These are phyloP conservation scores for Linderina pennispora DNA, from an alignment of 192 early-diverging fungal genomes.

Conservation along the genomic window DNA sequence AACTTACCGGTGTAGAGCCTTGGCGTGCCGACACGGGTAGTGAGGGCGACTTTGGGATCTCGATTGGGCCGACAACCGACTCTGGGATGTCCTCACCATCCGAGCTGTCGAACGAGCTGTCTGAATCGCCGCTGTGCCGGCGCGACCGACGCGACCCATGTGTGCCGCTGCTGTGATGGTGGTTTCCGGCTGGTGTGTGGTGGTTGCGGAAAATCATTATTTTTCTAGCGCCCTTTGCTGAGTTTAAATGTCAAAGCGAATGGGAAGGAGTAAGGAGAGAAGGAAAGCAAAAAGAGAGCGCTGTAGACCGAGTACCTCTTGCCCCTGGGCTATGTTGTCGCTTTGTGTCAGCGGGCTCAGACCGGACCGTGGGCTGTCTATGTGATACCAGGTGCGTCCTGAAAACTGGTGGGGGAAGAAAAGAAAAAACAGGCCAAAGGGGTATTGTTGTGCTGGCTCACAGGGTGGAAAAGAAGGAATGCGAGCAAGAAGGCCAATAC, in stretches of 20 bases:
- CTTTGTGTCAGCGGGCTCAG: no score
- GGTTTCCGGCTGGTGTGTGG: background rate
- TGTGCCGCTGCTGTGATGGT: no score
- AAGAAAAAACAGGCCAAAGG: background rate
- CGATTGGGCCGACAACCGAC: constrained; percentile 38
- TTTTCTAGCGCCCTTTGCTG: background rate
- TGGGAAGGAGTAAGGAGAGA: no score
- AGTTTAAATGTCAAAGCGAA: no score
- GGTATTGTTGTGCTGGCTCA: background rate
- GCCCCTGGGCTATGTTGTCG: no score
- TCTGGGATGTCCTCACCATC: constrained; percentile 48
- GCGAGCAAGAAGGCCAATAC: background rate
- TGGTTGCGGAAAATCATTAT: constrained; percentile 28
- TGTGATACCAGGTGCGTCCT: no score
- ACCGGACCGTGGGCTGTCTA: no score
- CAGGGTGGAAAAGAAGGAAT: background rate
- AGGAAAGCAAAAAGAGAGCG: no score
- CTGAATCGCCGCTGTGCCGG: constrained; percentile 28
- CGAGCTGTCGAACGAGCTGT: constrained; percentile 33
- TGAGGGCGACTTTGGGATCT: constrained; percentile 45
- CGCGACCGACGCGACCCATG: constrained; percentile 26
- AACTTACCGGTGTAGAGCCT: constrained; percentile 46
- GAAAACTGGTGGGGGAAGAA: background rate
- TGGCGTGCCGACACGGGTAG: constrained; percentile 30
- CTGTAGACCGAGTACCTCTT: no score